A percentile compares a stretch with the other conserved stretches of the same genome.
These are phyloP conservation scores for Metschnikowia arizonensis DNA, from an alignment of 805 yeast species.

Conservation along the genomic window DNA sequence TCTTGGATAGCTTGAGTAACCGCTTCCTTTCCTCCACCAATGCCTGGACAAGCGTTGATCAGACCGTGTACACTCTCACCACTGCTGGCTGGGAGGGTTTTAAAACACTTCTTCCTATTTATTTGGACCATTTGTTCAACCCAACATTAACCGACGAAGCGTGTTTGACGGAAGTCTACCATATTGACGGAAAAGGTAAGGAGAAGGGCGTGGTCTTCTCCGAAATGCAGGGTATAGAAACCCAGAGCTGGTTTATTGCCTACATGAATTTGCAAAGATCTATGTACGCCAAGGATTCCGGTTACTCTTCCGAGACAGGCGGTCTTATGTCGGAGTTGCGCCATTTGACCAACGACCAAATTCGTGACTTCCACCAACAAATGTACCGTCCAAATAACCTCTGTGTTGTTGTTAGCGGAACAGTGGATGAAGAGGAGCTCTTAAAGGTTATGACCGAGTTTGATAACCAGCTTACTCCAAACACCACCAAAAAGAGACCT, in stretches of 20 bases:
- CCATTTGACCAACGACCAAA: constrained; percentile 64
- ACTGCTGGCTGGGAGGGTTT: constrained; percentile 98
- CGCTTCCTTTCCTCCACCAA: constrained; percentile 81
- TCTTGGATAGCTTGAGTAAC: constrained; percentile 82
- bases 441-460: constrained; percentile 55
- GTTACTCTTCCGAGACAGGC: constrained; percentile 92
- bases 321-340: constrained; percentile 80
- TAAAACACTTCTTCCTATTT: constrained; percentile 75
- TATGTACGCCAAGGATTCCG: constrained; percentile 56
- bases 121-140: constrained; percentile 77
- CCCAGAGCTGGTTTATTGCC: constrained; percentile 65
- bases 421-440: constrained; percentile 73
- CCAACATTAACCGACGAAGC: constrained; percentile 90
- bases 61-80: constrained; percentile 85
- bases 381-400: constrained; percentile 81
- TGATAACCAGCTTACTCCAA: constrained; percentile 51
- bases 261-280: constrained; percentile 57
- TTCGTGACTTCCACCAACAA: constrained; percentile 66
- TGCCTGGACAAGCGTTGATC: constrained; percentile 97
- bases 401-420: constrained; percentile 80
- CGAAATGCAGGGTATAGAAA: constrained; percentile 94
- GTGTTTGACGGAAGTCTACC: constrained; percentile 91
- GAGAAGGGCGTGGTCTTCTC: constrained; percentile 97
- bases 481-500: constrained; percentile 53
- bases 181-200: constrained; percentile 82